Conservation (phyloP, 164 flowering plant species). For the Nymphaea colorata region DNA sequence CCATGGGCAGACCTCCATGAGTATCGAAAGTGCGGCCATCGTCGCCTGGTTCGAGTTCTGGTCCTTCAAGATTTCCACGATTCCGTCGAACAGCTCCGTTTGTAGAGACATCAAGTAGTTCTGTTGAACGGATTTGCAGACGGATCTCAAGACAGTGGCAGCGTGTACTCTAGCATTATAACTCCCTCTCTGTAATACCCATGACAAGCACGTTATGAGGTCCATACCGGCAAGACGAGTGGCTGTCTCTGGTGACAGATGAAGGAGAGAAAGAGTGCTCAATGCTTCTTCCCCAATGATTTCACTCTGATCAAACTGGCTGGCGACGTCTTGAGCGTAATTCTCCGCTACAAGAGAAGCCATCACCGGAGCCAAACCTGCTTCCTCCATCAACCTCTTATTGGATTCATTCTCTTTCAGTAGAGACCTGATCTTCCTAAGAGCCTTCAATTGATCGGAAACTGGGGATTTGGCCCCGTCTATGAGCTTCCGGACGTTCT, state of each 20-base stretch:
- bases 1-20: conserved; percentile 26
- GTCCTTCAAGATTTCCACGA: conserved; percentile 16
- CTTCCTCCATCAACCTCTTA: conserved; percentile 28
- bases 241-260: conserved; percentile 7
- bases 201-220: conserved; percentile 27
- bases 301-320: neutral
- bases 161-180: conserved; percentile 19
- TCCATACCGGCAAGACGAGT: neutral
- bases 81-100: conserved; percentile 27
- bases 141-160: conserved; percentile 19
- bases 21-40: conserved; percentile 28
- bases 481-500: conserved; percentile 21
- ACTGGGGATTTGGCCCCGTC: conserved; percentile 16
- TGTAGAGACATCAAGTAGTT: conserved; percentile 20
- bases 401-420: conserved; percentile 30
- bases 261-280: conserved; percentile 16
- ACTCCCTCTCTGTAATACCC: conserved; percentile 15
- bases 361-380: conserved; percentile 27
- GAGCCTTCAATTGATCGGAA: conserved; percentile 5
- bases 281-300: conserved; percentile 29
- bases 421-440: conserved; percentile 19
- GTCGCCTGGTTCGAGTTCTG: conserved; percentile 14
- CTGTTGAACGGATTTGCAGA: conserved; percentile 15
- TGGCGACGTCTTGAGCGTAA: conserved; percentile 4
- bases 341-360: conserved; percentile 7